Percentiles rank a stretch among this genome's conserved stretches.
phyloP scores from a whole-genome alignment of 2,329 filamentous ascomycete species.

The Neoarthrinium moseri region DNA sequence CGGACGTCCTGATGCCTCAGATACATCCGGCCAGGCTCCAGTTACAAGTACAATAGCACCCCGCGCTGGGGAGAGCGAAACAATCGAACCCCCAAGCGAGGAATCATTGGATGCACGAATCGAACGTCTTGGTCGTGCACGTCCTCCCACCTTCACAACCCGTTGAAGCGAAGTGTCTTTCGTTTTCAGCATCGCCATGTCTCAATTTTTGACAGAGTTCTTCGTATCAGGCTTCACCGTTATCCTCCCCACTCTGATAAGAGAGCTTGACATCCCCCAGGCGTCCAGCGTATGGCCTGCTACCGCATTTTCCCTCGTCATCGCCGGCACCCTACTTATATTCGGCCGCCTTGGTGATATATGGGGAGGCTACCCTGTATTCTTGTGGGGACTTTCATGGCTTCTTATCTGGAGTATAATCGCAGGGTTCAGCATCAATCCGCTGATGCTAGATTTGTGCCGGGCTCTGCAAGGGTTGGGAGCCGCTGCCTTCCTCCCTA shows the following conservation, averaged over 20 bases:
- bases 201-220: slow-evolving; percentile 67
- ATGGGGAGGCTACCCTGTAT: slow-evolving; percentile 62
- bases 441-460: slow-evolving; percentile 70
- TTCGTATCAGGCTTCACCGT: slow-evolving; percentile 76
- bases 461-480: slow-evolving; percentile 75
- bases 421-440: slow-evolving; percentile 66
- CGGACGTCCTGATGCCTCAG: not conserved
- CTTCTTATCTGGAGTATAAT: slow-evolving; percentile 67
- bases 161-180: slow-evolving; percentile 54
- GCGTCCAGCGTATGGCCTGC: slow-evolving; percentile 62
- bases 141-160: slow-evolving; percentile 51
- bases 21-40: not conserved
- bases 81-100: not conserved
- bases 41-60: not conserved
- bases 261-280: slow-evolving; percentile 61
- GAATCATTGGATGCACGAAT: slow-evolving; percentile 29
- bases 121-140: slow-evolving; percentile 56
- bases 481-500: slow-evolving; percentile 68
- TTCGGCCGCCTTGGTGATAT: slow-evolving; percentile 62
- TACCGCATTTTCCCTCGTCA: slow-evolving; percentile 57
- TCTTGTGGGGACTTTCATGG: slow-evolving; percentile 61
- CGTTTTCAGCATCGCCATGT: slow-evolving; percentile 56
- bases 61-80: not conserved
- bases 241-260: slow-evolving; percentile 64
- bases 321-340: slow-evolving; percentile 58